Base-by-base conservation (phyloP, 192 early-diverging fungal species). In the Linnemannia zychae region DNA sequence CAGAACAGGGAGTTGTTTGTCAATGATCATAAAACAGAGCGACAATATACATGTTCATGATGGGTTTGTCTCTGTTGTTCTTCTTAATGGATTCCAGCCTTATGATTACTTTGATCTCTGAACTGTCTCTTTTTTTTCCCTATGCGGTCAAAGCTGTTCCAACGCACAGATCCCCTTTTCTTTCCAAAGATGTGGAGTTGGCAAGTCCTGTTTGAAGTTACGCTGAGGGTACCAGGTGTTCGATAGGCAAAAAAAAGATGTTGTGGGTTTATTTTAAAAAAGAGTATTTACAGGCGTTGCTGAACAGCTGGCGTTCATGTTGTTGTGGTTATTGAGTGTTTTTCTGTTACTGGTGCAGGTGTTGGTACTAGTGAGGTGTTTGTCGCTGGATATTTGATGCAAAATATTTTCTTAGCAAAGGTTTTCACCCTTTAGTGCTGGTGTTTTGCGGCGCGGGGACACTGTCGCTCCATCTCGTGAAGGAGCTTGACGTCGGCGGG, bases 391-490 rank as follows among this genome's bases (percentile, higher is more conserved):
- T n/a, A n/a, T n/a, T n/a, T n/a, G n/a, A n/a, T n/a, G n/a, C n/a
- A n/a, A n/a, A n/a, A n/a, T n/a, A n/a, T n/a, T n/a, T n/a, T n/a
- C n/a, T n/a, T n/a, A 50, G 49, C 49, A 31, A 60, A 60, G 24
- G 37, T 70, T 22, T n/a, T 11, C n/a, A 0, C 1, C 22, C 16
- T 12, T 40, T 47, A 47, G 40, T 57, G 15, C 49, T 53, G 13
- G 72, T 49, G 48, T 33, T 78, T 38, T 31, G 69, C 60, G 18
- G 67, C 66, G n/a, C 67, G 52, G 33, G 48, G 11, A 66, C 79
- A 70, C 38, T 72, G 49, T 49, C 49, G 74, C 53, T 79, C 83
- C 36, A 85, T 72, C 2, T 79, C 74, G 11, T 85, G 83, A 15
- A 85, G 70, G 1, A 13, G 3, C 52, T 72, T 63, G 40, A 85